phyloP scores from a whole-genome alignment of 768 basidiomycete species.

The Amanita inopinata region DNA sequence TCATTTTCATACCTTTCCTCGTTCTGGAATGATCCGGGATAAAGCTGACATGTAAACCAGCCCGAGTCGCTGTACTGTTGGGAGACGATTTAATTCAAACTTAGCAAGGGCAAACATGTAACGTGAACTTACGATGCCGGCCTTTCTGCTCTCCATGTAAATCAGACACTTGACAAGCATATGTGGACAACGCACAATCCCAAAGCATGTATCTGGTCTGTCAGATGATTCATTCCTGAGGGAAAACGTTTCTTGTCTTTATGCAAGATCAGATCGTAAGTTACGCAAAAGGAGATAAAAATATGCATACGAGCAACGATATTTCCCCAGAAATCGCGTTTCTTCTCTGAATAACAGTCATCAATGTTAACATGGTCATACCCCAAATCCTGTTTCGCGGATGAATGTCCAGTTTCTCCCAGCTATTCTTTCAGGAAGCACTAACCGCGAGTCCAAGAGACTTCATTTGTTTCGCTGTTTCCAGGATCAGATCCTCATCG shows the following conservation, averaged over 20 bases:
- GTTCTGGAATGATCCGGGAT: constrained; percentile 57
- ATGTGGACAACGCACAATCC: constrained; percentile 37
- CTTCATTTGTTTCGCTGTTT: constrained; percentile 41
- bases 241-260: constrained; percentile 43
- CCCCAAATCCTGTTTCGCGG: constrained; percentile 20
- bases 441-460: constrained; percentile 39
- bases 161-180: not conserved
- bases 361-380: constrained; percentile 54
- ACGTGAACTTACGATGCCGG: constrained; percentile 42
- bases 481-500: constrained; percentile 39
- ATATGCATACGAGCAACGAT: constrained; percentile 43
- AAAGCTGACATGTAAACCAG: constrained; percentile 57
- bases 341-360: constrained; percentile 55
- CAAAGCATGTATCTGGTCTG: constrained; percentile 42
- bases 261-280: not conserved
- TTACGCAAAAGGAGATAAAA: not conserved
- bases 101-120: not conserved
- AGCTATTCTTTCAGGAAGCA: constrained; percentile 1
- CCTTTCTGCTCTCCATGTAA: constrained; percentile 29
- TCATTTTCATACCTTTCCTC: constrained; percentile 37
- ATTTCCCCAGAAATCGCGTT: constrained; percentile 38
- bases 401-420: not conserved
- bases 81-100: not conserved
- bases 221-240: constrained; percentile 47
- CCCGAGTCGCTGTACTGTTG: constrained; percentile 58